phyloP scores from a whole-genome alignment of 2,329 filamentous ascomycete genomes.

The Alternaria postmessia region DNA sequence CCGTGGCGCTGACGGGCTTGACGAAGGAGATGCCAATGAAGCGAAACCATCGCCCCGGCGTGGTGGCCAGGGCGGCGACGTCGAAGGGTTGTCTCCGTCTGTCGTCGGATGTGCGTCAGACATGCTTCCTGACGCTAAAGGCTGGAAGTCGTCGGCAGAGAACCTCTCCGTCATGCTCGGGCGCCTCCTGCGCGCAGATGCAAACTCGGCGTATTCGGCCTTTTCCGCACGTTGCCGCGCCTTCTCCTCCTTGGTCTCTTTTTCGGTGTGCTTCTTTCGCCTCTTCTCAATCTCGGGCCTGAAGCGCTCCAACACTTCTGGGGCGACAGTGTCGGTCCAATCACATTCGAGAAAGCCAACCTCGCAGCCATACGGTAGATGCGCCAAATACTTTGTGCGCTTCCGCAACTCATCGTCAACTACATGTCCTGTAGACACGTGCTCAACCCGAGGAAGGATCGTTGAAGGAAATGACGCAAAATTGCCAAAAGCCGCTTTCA shows the following conservation, averaged over 20 bases:
- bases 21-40: conserved; percentile 78
- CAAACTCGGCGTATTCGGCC: conserved; percentile 75
- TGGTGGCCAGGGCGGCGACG: conserved; percentile 60
- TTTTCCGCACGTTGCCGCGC: conserved; percentile 84
- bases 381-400: conserved; percentile 84
- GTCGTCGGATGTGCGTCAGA: conserved; percentile 33
- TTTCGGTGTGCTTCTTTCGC: conserved; percentile 80
- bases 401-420: conserved; percentile 86
- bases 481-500: conserved; percentile 86
- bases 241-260: conserved; percentile 85
- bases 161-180: conserved; percentile 63
- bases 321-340: conserved; percentile 87
- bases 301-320: conserved; percentile 78
- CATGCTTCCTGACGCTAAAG: conserved; percentile 40
- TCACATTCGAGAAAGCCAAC: conserved; percentile 93
- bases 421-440: conserved; percentile 85
- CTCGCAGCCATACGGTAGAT: conserved; percentile 89
- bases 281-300: conserved; percentile 77
- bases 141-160: conserved; percentile 59
- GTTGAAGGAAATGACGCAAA: conserved; percentile 86
- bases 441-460: conserved; percentile 85
- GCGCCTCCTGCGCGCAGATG: conserved; percentile 69
- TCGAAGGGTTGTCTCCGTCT: conserved; percentile 49
- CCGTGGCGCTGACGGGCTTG: conserved; percentile 75
- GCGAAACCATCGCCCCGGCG: conserved; percentile 67